These are phyloP conservation scores for Aquanectria penicillioides DNA, from an alignment of 2,329 filamentous ascomycete species.

Conservation along the genomic window DNA sequence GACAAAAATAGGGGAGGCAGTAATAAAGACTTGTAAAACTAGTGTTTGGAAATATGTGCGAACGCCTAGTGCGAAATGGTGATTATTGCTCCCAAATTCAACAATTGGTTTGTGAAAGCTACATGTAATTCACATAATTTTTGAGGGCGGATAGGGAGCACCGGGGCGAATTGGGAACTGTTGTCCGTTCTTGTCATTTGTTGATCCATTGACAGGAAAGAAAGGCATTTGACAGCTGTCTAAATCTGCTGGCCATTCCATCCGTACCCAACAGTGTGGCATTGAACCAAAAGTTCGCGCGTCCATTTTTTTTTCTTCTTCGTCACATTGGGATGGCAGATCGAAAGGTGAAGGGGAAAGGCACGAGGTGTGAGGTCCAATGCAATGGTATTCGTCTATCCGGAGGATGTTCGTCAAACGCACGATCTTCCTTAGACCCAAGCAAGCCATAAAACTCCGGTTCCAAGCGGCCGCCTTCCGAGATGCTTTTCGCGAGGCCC, in stretches of 20 bases:
- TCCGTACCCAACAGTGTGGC: not conserved
- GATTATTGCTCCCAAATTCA: not conserved
- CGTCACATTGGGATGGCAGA: constrained; percentile 12
- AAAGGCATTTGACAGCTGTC: constrained; percentile 2
- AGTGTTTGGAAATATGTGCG: constrained; percentile 3
- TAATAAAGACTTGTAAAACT: constrained; percentile 44
- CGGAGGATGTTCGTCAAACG: constrained; percentile 54
- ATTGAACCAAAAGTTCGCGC: not conserved
- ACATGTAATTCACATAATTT: not conserved
- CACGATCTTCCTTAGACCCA: constrained; percentile 55
- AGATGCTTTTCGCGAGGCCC: constrained; percentile 51
- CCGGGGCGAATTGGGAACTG: not conserved
- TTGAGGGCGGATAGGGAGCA: not conserved
- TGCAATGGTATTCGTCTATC: constrained; percentile 57
- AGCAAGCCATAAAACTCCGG: constrained; percentile 58
- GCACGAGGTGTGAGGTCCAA: constrained; percentile 43
- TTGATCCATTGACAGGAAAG: not conserved
- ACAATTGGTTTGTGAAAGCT: not conserved
- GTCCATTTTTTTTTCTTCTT: constrained; percentile 1
- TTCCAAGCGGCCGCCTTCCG: constrained; percentile 57
- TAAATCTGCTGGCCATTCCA: constrained; percentile 1
- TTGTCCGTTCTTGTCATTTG: not conserved
- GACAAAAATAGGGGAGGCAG: constrained; percentile 43
- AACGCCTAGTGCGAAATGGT: constrained; percentile 4
- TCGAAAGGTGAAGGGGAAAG: constrained; percentile 10